Base-by-base conservation (phyloP, 2,329 filamentous ascomycete species). In the Rhynchosporium agropyri region DNA sequence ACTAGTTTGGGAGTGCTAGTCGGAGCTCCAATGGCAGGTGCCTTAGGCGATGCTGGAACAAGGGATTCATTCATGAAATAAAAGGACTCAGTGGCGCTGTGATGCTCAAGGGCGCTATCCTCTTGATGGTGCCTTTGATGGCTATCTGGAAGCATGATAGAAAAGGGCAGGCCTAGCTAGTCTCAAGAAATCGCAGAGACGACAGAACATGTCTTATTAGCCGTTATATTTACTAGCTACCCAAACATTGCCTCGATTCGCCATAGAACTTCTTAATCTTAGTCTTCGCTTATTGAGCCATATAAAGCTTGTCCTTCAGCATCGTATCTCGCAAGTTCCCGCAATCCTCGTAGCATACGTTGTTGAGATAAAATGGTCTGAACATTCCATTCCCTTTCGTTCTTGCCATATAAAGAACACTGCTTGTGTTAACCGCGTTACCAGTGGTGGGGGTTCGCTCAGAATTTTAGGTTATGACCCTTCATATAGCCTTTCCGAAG, bases 1-100 rank as follows among this genome's bases (percentile, higher is more conserved):
- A 43, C 42, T 43, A 43, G 42, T 12, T 43, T 43, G 42, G 42
- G 42, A 43, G 42, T 43, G 42, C 42, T 43, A 43, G 42, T 43
- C 13, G 42, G 42, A 43, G 42, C 42, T 12, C 42, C 42, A 43
- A 43, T 43, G 6, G 42, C 42, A 43, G 42, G 42, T 43, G 42
- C 42, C 10, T 9, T 43, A 12, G 42, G 42, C 15, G 42, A 43
- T 43, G 42, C 42, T 43, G 42, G 42, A 12, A 43, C 42, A 43
- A 9, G 42, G 42, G 42, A 43, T 43, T 43, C 15, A 43, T 43
- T 43, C 42, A 43, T 43, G 42, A 43, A 43, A 12, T 43, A 43
- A 4, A 43, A 15, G 42, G 42, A 43, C 13, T 43, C 42, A 43
- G 42, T 43, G 42, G 42, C 42, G 42, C 42, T 43, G 1, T 43